Evolutionary conservation across 768 basidiomycete species (phyloP).

Genomic region (Hemileccinum impolitum): DNA sequence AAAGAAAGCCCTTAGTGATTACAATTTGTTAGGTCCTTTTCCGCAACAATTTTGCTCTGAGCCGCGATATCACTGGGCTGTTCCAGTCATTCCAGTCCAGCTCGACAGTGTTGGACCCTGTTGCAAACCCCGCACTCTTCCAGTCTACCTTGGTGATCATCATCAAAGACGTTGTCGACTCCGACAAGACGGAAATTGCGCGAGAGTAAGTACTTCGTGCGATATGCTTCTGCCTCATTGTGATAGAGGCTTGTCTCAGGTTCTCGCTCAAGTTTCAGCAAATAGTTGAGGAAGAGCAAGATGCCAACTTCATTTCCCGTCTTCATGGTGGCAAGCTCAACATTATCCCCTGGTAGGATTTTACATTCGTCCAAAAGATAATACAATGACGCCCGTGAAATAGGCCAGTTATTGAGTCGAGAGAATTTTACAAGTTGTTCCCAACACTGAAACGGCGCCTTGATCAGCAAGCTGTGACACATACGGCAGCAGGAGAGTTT

Average conservation of each 20-base stretch:
- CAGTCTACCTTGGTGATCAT: slow-evolving; percentile 58
- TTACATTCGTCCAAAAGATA: background rate
- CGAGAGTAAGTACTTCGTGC: slow-evolving; percentile 43
- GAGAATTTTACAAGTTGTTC: slow-evolving; percentile 54
- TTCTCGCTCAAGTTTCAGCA: slow-evolving; percentile 56
- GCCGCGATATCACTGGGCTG: slow-evolving; percentile 56
- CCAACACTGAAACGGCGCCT: slow-evolving; percentile 42
- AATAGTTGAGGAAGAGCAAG: slow-evolving; percentile 59
- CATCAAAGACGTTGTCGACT: slow-evolving; percentile 67
- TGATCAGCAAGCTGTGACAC: slow-evolving; percentile 46
- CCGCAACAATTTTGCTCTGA: slow-evolving; percentile 63
- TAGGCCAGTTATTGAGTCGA: slow-evolving; percentile 59
- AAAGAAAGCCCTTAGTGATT: background rate
- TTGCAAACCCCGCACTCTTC: slow-evolving; percentile 55
- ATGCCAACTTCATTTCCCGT: slow-evolving; percentile 56
- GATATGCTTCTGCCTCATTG: background rate
- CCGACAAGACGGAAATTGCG: slow-evolving; percentile 55
- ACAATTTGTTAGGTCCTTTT: slow-evolving; percentile 47
- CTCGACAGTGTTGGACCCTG: slow-evolving; percentile 53
- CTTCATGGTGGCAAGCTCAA: slow-evolving; percentile 51
- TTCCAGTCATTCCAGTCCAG: slow-evolving; percentile 62
- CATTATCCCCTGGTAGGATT: slow-evolving; percentile 52
- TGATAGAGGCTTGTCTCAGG: slow-evolving; percentile 26
- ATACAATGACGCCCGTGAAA: background rate
- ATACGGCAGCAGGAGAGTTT: slow-evolving; percentile 50